Conservation (phyloP, 2,329 filamentous ascomycete species). For the Fusarium sp. region DNA sequence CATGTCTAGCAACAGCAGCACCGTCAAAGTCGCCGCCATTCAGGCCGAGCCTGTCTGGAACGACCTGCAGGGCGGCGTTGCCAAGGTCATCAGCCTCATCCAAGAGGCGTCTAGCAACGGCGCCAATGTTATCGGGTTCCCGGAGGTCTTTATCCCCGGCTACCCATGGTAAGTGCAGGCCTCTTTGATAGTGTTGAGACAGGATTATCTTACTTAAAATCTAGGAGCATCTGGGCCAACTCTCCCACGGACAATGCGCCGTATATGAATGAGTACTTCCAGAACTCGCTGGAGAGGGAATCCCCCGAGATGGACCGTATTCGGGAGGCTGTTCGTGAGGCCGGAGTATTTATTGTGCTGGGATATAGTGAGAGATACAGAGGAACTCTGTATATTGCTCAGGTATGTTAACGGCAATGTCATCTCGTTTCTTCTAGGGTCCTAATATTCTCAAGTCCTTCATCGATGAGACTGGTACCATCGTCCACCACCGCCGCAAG, state of each 20-base stretch:
- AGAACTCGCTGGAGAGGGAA: conserved; percentile 56
- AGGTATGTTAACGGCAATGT: conserved; percentile 9
- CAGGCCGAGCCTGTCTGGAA: conserved; percentile 45
- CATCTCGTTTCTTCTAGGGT: not conserved
- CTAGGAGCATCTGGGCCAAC: conserved; percentile 47
- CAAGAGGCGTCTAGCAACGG: conserved; percentile 47
- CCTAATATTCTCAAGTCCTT: conserved; percentile 48
- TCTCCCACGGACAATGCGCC: conserved; percentile 49
- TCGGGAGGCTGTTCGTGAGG: conserved; percentile 57
- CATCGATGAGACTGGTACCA: conserved; percentile 54
- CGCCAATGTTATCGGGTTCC: conserved; percentile 55
- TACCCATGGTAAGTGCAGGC: conserved; percentile 57
- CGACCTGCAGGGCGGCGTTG: conserved; percentile 49
- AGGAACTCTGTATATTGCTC: conserved; percentile 57
- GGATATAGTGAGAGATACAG: conserved; percentile 57
- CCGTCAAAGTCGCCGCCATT: conserved; percentile 42
- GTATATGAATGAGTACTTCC: conserved; percentile 59
- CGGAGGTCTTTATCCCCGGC: conserved; percentile 59
- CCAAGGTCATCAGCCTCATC: conserved; percentile 52
- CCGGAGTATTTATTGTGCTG: conserved; percentile 57
- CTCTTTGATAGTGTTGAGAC: not conserved
- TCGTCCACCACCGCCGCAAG: conserved; percentile 59
- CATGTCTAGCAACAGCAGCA: not conserved
- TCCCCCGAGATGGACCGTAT: conserved; percentile 58
- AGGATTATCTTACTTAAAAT: not conserved